A percentile compares a stretch with the other conserved stretches of the same genome.
phyloP scores from a whole-genome alignment of 164 flowering plant genomes.

The Tinospora cordifolia region DNA sequence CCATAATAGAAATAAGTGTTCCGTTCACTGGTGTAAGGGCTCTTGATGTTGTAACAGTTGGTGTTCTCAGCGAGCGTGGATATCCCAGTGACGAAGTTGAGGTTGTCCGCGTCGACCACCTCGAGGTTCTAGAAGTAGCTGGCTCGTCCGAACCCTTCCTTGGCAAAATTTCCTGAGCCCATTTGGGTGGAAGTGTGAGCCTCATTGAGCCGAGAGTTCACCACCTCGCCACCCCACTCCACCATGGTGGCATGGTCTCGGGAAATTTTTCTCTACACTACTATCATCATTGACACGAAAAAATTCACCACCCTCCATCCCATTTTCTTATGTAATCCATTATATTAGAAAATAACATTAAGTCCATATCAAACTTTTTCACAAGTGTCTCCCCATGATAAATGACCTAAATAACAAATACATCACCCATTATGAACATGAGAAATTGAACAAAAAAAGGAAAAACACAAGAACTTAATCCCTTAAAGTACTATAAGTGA shows the following conservation, averaged over 20 bases:
- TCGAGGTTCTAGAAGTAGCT: constrained; percentile 87
- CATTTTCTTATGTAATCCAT: no score
- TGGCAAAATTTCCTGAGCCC: constrained; percentile 80
- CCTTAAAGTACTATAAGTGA: no score
- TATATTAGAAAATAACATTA: no score
- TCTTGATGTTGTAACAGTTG: constrained; percentile 78
- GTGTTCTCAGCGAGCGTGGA: constrained; percentile 80
- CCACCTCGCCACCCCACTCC: constrained; percentile 86
- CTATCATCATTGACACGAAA: no score
- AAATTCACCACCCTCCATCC: no score
- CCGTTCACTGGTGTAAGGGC: constrained; percentile 66
- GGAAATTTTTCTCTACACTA: no score
- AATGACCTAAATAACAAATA: no score
- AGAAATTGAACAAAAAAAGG: no score
- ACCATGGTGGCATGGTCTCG: constrained; percentile 67
- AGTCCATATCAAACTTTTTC: no score
- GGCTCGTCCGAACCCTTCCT: constrained; percentile 70
- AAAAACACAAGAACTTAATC: no score
- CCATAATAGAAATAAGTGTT: constrained; percentile 91
- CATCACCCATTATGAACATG: no score
- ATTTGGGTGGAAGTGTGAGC: constrained; percentile 66
- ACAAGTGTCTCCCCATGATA: no score
- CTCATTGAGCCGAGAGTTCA: constrained; percentile 47
- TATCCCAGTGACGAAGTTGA: constrained; percentile 47
- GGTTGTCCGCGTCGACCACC: constrained; percentile 82